Evolutionary conservation across 306 rosid species (phyloP), one percentile per base, ranked within the genome.

Genomic region (Cicer cuneatum): DNA sequence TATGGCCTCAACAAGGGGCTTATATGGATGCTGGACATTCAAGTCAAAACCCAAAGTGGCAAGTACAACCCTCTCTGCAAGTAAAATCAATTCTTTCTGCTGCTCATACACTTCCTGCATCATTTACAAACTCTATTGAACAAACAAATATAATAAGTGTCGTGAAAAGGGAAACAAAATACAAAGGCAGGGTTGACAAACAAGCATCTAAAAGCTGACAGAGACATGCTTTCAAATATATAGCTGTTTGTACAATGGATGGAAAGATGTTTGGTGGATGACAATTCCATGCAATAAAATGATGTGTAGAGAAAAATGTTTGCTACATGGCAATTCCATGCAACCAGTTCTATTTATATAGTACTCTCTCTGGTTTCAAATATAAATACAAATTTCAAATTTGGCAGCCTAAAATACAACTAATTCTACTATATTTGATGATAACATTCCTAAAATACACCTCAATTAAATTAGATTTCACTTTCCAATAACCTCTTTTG

Each of bases 1-100:
- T 85, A 95, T 92, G 54, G 98, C 99, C 85, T 95, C 99, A 9
- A 92, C 99, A 41, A 95, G 99, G 76, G 99, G 99, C 79, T 92
- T 95, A 82, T 95, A 95, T 39, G 99, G 98, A 77, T 95, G 98
- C 75, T 84, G 90, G 78, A 95, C 93, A 81, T 92, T 92, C 70
- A 95, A 85, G 78, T 95, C 98, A 81, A 89, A 92, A 71, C 73
- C 98, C 70, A 95, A 86, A 63, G 99, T 95, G 67, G 92, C 90
- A 66, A 95, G 99, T 75, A 95, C 98, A 81, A 85, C 86, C 84
- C 96, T 90, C 87, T 95, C 99, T 66, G 84, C 96, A 72, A 84
- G 77, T 87, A 95, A 85, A 85, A 92, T 89, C 75, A 92, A 84
- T 80, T 92, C 97, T 62, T 92, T 90, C 86, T 95, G 99, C 82